These are phyloP conservation scores for Pichia sp. DNA, from an alignment of 1,139 yeast species.

Conservation along the genomic window DNA sequence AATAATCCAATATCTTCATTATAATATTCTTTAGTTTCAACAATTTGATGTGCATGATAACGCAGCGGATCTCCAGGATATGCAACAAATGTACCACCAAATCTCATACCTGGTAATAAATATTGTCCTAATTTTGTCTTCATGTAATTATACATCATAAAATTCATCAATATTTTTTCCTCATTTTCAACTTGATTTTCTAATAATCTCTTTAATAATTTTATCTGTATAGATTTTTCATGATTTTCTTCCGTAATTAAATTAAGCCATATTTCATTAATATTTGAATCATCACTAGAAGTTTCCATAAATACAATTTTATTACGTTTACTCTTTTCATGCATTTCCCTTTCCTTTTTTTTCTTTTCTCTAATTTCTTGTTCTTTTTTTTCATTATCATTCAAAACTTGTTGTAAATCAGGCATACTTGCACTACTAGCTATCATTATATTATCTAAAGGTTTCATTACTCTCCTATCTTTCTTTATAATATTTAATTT, in stretches of 20 bases:
- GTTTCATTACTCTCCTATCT: slow-evolving; percentile 1
- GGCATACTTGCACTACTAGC: slow-evolving; percentile 14
- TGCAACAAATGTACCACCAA: slow-evolving; percentile 83
- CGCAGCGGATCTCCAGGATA: slow-evolving; percentile 94
- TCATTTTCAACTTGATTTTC: slow-evolving; percentile 4
- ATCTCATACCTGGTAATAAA: slow-evolving; percentile 78
- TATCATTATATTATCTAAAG: slow-evolving; percentile 6
- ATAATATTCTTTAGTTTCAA: slow-evolving; percentile 44
- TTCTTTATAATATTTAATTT: slow-evolving; percentile 9
- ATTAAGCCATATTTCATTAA: slow-evolving; percentile 1
- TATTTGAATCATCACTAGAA: slow-evolving; percentile 8
- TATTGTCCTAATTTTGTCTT: slow-evolving; percentile 41
- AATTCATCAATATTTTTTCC: slow-evolving; percentile 20
- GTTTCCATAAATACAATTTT: slow-evolving; percentile 19
- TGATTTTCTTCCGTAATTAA: neutral
- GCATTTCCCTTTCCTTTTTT: slow-evolving; percentile 5
- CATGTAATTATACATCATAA: slow-evolving; percentile 36
- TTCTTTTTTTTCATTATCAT: slow-evolving; percentile 4
- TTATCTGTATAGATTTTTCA: neutral
- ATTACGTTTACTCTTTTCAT: slow-evolving; percentile 10
- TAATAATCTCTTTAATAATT: slow-evolving; percentile 1
- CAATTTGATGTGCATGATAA: slow-evolving; percentile 81
- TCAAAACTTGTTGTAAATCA: slow-evolving; percentile 12
- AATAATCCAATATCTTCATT: slow-evolving; percentile 47
- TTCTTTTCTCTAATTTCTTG: slow-evolving; percentile 1